Base-by-base conservation (phyloP, 768 basidiomycete genomes). In the Harrya chromipes region DNA sequence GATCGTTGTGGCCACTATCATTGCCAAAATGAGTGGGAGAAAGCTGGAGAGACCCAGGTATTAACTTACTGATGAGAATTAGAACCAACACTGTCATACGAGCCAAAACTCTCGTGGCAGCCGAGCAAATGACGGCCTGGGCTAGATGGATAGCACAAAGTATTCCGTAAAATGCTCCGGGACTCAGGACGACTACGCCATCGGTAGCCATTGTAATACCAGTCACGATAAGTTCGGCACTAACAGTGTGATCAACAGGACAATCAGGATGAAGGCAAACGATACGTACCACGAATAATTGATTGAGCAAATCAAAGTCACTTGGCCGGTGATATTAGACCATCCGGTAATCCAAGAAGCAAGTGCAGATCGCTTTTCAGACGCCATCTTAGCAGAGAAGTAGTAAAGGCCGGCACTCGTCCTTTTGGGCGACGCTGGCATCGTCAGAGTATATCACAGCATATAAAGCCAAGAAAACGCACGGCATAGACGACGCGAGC, bases 261-360 rank as follows among this genome's bases (percentile, higher is more conserved):
- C 20, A 36, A 19, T n/a, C 34, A 14, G 40, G 10, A 21, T 6
- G 6, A 1, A 29, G 29, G 7, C 12, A 10, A 12, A 21, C 33
- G 33, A 33, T 24, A 50, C 29, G 6, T 14, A 63, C 64, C 62
- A 65, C 10, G 52, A 36, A 47, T 47, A 61, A 11, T 59, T 46
- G 16, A 61, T 59, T 3, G 62, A 66, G 14, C 56, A 66, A 19
- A 64, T 56, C 19, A 64, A 43, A 27, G 64, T 55, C n/a, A 61
- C 52, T 38, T 66, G 61, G 11, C 64, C 55, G 1, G 59, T 59
- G 13, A 64, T 46, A 21, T 64, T 64, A n/a, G 61, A 60, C 64
- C 63, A 66, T 40, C 63, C 64, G 6, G 63, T 64, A 38, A 63
- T 58, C 61, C 63, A 64, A 33, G 57, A 63, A 31, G 59, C 58